phyloP scores from a whole-genome alignment of 1,139 yeast species.

The Meyerozyma smithsonii region DNA sequence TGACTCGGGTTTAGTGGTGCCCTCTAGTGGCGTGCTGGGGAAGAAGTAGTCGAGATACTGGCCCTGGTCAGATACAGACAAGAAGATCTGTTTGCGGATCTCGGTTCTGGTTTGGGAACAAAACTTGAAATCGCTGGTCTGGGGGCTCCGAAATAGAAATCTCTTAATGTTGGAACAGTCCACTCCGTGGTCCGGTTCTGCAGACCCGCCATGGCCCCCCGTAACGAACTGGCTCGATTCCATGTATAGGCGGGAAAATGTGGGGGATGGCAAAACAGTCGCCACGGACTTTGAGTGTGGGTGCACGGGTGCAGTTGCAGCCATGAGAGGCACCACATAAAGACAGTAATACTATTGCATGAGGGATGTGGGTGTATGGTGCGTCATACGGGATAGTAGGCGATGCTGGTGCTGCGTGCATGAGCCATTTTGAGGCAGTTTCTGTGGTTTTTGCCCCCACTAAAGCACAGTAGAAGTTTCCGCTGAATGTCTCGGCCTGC shows the following conservation, averaged over 20 bases:
- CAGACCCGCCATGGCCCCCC: not conserved
- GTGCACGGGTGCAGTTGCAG: not conserved
- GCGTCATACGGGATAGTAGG: too few relatives aligned
- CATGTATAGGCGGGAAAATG: not conserved
- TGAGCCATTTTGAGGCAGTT: too few relatives aligned
- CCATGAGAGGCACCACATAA: not conserved
- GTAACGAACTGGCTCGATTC: not conserved
- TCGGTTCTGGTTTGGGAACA: slow-evolving; percentile 29
- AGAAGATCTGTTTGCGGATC: slow-evolving; percentile 47
- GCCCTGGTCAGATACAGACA: slow-evolving; percentile 49
- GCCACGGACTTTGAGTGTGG: not conserved
- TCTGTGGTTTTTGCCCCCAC: too few relatives aligned
- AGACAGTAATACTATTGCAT: too few relatives aligned
- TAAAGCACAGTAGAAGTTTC: too few relatives aligned
- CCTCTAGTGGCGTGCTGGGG: slow-evolving; percentile 28
- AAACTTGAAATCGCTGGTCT: slow-evolving; percentile 31
- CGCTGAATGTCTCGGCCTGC: too few relatives aligned
- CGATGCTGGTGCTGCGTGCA: too few relatives aligned
- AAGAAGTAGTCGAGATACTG: slow-evolving; percentile 46
- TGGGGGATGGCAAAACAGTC: slow-evolving; percentile 1
- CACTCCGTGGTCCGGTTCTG: not conserved
- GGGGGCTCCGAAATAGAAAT: slow-evolving; percentile 32
- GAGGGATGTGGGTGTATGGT: too few relatives aligned
- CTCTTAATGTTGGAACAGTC: slow-evolving; percentile 12
- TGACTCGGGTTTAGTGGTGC: slow-evolving; percentile 4